Evolutionary conservation across 2,329 filamentous ascomycete genomes (phyloP).

Genomic region (Cryphonectria naterciae): DNA sequence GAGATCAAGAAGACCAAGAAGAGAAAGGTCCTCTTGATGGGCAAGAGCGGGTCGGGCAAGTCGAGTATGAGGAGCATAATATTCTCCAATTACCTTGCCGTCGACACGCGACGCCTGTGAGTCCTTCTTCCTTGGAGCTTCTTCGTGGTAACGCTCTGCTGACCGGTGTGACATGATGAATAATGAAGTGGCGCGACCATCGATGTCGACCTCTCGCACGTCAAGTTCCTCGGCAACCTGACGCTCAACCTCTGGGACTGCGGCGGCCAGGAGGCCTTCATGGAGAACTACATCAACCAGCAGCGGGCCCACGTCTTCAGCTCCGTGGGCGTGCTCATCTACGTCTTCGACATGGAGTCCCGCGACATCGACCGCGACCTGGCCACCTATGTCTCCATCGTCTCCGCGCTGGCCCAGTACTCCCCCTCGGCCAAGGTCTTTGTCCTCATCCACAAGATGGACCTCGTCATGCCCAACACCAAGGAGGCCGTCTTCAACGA

Average conservation of each 20-base stretch:
- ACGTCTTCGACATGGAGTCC: slow-evolving; percentile 98
- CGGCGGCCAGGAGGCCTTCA: slow-evolving; percentile 97
- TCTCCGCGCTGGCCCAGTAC: slow-evolving; percentile 85
- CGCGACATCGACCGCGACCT: slow-evolving; percentile 93
- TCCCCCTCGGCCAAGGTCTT: slow-evolving; percentile 83
- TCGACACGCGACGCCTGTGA: slow-evolving; percentile 84
- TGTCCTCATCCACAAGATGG: slow-evolving; percentile 98
- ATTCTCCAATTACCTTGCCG: slow-evolving; percentile 98
- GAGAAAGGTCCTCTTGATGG: slow-evolving; percentile 88
- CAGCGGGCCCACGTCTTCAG: slow-evolving; percentile 96
- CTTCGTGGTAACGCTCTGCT: slow-evolving; percentile 7
- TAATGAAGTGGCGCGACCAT: slow-evolving; percentile 81
- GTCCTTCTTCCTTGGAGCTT: slow-evolving; percentile 33
- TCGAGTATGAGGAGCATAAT: slow-evolving; percentile 99
- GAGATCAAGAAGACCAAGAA: slow-evolving; percentile 75
- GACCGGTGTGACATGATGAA: slow-evolving; percentile 3
- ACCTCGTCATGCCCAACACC: slow-evolving; percentile 81
- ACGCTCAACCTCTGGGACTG: slow-evolving; percentile 99
- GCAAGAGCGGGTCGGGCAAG: slow-evolving; percentile 96
- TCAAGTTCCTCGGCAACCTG: slow-evolving; percentile 97
- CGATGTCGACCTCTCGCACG: slow-evolving; percentile 96
- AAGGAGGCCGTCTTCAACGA: slow-evolving; percentile 85
- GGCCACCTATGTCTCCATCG: slow-evolving; percentile 88
- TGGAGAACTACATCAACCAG: slow-evolving; percentile 96
- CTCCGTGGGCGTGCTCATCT: slow-evolving; percentile 95